Evolutionary conservation across 2,329 filamentous ascomycete species (phyloP).

Genomic region (Diaporthe helianthi): DNA sequence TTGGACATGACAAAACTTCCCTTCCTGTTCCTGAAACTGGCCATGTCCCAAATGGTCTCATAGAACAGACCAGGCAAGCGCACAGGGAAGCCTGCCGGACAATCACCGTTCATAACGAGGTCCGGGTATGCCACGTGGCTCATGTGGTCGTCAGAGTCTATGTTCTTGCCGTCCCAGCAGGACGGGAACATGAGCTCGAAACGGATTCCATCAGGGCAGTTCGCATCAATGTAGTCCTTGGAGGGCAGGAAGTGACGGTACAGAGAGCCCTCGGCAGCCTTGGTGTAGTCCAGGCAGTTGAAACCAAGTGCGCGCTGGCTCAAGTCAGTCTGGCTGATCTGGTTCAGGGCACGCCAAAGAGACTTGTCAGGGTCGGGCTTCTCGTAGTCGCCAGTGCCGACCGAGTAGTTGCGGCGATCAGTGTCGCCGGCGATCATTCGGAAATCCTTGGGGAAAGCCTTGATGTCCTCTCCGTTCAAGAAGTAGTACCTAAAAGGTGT

Average conservation of each 20-base stretch:
- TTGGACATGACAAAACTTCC: conserved; percentile 80
- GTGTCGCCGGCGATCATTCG: conserved; percentile 82
- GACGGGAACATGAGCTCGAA: conserved; percentile 88
- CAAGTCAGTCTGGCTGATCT: conserved; percentile 72
- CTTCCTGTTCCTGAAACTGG: conserved; percentile 64
- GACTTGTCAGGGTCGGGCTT: conserved; percentile 72
- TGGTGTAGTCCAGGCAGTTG: conserved; percentile 89
- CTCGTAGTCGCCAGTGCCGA: conserved; percentile 72
- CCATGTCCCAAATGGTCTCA: conserved; percentile 84
- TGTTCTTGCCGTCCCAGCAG: conserved; percentile 81
- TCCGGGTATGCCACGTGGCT: conserved; percentile 80
- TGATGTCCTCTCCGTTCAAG: conserved; percentile 66
- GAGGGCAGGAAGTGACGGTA: conserved; percentile 83
- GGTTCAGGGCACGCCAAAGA: conserved; percentile 68
- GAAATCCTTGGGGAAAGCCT: conserved; percentile 79
- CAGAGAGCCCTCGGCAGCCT: conserved; percentile 72
- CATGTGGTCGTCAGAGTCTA: conserved; percentile 62
- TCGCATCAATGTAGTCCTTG: conserved; percentile 78
- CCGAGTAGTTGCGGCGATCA: conserved; percentile 71
- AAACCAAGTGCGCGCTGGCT: conserved; percentile 86
- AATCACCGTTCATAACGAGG: conserved; percentile 77
- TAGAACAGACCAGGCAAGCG: conserved; percentile 80
- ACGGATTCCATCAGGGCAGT: conserved; percentile 83
- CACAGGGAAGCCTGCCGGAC: conserved; percentile 71
- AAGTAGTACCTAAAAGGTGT: conserved; percentile 76